Conservation (phyloP, 176 grass and related monocot species). For the Rhipidocladum racemiflorum region DNA sequence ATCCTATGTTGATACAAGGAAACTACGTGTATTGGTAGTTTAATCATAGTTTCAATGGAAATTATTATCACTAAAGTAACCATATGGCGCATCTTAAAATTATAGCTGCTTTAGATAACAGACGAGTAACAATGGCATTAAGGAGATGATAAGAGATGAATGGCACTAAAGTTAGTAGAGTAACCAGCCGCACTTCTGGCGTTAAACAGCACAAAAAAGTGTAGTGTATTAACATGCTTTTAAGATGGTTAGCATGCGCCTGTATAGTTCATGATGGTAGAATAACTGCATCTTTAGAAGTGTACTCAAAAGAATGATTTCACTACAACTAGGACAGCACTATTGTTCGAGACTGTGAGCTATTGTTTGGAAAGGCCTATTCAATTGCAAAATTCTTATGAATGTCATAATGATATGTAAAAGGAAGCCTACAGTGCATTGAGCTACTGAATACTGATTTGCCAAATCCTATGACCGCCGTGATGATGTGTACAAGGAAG, state of each 20-base stretch:
- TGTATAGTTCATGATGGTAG: not conserved
- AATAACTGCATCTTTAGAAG: not conserved
- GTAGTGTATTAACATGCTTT: not conserved
- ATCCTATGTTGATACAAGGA: not conserved
- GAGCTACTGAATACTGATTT: not conserved
- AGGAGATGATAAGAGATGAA: not conserved
- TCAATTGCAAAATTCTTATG: not conserved
- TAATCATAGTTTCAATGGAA: not conserved
- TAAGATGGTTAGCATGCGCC: not conserved
- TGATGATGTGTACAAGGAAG: not conserved
- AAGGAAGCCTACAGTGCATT: not conserved
- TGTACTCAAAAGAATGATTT: not conserved
- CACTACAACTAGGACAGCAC: not conserved
- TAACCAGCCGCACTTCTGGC: not conserved
- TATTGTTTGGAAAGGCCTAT: conserved; percentile 8
- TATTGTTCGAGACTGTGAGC: not conserved
- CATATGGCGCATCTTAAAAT: not conserved
- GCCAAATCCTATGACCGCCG: not conserved
- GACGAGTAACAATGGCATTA: not conserved
- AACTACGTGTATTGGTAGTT: not conserved
- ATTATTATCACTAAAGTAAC: not conserved
- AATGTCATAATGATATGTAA: not conserved
- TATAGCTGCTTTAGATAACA: not conserved
- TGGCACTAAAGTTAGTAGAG: not conserved
- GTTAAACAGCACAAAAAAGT: not conserved